These are phyloP conservation scores for Cutaneotrichosporon cutaneum DNA, from an alignment of 1,284 basidiomycete species.

Conservation along the genomic window DNA sequence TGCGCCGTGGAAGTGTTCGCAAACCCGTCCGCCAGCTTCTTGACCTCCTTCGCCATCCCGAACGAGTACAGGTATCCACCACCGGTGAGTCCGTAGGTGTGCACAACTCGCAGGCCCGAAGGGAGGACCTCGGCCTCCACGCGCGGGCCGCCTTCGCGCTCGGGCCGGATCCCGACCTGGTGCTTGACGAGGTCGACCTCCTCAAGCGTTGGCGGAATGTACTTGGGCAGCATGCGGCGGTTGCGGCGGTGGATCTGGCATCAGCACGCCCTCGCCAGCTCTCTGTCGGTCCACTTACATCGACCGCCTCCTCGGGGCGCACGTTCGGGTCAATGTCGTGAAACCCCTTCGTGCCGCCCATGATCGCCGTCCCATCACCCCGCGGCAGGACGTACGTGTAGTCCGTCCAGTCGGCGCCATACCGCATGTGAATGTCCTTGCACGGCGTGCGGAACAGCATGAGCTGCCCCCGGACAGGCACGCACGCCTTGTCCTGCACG, in stretches of 20 bases:
- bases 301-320: constrained; percentile 2
- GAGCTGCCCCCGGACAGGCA: constrained; percentile 11
- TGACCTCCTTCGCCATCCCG: constrained; percentile 9
- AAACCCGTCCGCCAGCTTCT: constrained; percentile 7
- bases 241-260: constrained; percentile 16
- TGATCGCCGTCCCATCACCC: constrained; percentile 20
- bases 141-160: constrained; percentile 13
- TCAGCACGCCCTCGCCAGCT: background rate
- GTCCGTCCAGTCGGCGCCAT: constrained; percentile 12
- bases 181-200: constrained; percentile 22
- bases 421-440: constrained; percentile 16
- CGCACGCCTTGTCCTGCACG: constrained; percentile 3
- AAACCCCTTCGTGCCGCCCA: constrained; percentile 21
- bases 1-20: background rate
- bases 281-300: background rate
- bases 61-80: constrained; percentile 10
- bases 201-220: constrained; percentile 16
- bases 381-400: constrained; percentile 22
- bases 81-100: constrained; percentile 10
- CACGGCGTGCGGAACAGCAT: constrained; percentile 15
- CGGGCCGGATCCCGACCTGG: constrained; percentile 21
- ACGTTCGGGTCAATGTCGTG: constrained; percentile 9
- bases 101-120: constrained; percentile 5
- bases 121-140: constrained; percentile 6
- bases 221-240: constrained; percentile 18